phyloP scores from a whole-genome alignment of 2,329 filamentous ascomycete genomes.

The Fusarium nodosum region DNA sequence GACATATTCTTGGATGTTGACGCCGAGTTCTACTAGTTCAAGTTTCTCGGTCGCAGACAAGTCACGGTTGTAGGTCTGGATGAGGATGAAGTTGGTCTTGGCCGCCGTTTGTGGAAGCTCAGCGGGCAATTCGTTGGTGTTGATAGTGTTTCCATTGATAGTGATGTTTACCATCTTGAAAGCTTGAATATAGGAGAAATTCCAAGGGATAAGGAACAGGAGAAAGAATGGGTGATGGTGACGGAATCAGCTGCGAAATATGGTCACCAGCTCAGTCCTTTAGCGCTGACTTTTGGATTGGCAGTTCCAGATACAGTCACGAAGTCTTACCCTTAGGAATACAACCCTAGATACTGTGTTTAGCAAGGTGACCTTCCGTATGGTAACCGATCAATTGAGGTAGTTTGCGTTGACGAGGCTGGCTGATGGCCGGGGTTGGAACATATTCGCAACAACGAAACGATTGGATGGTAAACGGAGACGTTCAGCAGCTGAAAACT shows the following conservation, averaged over 20 bases:
- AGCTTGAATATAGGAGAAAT: accelerated
- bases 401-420: neutral
- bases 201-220: neutral
- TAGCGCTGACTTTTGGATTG: neutral
- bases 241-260: neutral
- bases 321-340: neutral
- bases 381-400: neutral
- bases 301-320: neutral
- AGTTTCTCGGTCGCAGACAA: neutral
- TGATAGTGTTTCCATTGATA: neutral
- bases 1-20: neutral
- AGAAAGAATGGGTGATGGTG: neutral
- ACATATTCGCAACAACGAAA: neutral
- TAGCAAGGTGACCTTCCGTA: neutral
- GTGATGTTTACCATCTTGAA: neutral
- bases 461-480: neutral
- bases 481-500: neutral
- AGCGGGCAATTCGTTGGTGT: neutral
- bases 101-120: neutral
- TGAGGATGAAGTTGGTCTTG: neutral
- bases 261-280: neutral
- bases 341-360: accelerated
- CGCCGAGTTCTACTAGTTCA: neutral
- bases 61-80: neutral
- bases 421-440: neutral